phyloP scores from a whole-genome alignment of 441 rosid genomes.

The Gossypium aridum region DNA sequence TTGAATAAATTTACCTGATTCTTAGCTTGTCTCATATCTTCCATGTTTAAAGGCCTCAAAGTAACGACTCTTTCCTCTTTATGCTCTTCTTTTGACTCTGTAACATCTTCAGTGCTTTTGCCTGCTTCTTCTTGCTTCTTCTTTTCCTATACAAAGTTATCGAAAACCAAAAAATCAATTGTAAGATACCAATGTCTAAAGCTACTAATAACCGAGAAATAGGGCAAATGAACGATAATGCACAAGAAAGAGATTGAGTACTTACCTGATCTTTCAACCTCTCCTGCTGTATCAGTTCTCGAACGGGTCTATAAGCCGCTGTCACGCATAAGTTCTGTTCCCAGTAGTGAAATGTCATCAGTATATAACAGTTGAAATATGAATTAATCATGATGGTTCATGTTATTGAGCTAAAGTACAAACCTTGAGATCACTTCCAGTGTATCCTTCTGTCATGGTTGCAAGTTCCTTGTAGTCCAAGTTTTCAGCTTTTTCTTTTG shows the following conservation, averaged over 20 bases:
- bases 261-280: conserved; percentile 64
- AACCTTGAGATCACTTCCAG: conserved; percentile 98
- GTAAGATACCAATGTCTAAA: not conserved
- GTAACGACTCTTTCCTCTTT: conserved; percentile 54
- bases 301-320: conserved; percentile 91
- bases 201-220: not conserved
- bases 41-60: conserved; percentile 75
- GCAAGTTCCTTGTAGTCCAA: conserved; percentile 87
- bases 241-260: not conserved
- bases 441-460: conserved; percentile 80
- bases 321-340: conserved; percentile 84
- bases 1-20: conserved; percentile 54
- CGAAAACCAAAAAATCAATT: not conserved
- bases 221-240: not conserved
- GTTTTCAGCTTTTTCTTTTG: conserved; percentile 72
- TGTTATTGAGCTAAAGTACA: conserved; percentile 14
- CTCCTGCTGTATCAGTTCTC: conserved; percentile 85
- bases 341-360: conserved; percentile 16
- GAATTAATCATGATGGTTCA: not conserved
- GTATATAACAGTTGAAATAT: not conserved
- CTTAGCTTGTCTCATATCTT: conserved; percentile 89
- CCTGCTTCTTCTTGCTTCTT: conserved; percentile 53
- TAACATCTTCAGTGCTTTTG: conserved; percentile 40
- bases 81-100: conserved; percentile 41
- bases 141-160: conserved; percentile 31